Conservation (phyloP, 148 eudicot species). For the Simmondsia chinensis region DNA sequence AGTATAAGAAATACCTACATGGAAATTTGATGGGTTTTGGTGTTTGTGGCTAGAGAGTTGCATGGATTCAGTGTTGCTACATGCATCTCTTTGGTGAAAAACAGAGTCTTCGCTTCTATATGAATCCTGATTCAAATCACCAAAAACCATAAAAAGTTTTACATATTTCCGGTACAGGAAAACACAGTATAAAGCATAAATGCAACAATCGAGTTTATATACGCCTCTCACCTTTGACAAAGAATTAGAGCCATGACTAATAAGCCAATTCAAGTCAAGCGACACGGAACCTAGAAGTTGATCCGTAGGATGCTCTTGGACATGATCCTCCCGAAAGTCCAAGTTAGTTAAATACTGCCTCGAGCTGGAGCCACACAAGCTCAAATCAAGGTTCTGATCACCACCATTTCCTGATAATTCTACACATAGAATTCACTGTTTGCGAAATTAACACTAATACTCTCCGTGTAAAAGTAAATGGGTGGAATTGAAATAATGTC, state of each 20-base stretch:
- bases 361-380: conserved; percentile 62
- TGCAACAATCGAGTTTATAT: neutral
- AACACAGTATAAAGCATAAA: too few relatives aligned
- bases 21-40: conserved; percentile 47
- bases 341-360: conserved; percentile 16
- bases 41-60: conserved; percentile 60
- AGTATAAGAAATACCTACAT: too few relatives aligned
- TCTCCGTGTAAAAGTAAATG: too few relatives aligned
- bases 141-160: too few relatives aligned
- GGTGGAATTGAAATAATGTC: conserved; percentile 18
- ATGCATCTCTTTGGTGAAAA: conserved; percentile 24
- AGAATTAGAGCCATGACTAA: conserved; percentile 29
- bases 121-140: conserved; percentile 22
- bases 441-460: neutral
- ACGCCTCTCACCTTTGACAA: conserved; percentile 31
- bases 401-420: conserved; percentile 22
- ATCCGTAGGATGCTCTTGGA: conserved; percentile 1
- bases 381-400: conserved; percentile 81
- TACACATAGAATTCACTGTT: conserved; percentile 2
- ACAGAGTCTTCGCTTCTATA: conserved; percentile 12
- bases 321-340: conserved; percentile 17
- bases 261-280: conserved; percentile 34
- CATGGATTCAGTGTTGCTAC: conserved; percentile 40
- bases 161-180: too few relatives aligned
- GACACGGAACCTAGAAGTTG: conserved; percentile 28